These are phyloP conservation scores for Borovskyia barvae DNA, from an alignment of 208 protist genomes.

Conservation along the genomic window DNA sequence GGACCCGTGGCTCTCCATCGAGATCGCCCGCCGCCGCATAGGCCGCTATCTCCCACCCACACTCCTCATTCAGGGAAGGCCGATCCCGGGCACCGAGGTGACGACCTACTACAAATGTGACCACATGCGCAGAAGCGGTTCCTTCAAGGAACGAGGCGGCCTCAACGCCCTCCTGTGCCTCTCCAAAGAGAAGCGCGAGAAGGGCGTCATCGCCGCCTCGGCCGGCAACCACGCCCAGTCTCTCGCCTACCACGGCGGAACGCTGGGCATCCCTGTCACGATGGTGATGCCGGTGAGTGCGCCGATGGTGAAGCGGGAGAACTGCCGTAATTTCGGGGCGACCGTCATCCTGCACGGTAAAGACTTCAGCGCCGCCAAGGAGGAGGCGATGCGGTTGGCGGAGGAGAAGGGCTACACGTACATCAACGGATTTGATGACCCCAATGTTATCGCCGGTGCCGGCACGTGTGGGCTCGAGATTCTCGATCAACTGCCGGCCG, in stretches of 20 bases:
- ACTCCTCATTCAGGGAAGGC: slow-evolving; percentile 32
- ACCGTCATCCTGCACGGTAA: slow-evolving; percentile 68
- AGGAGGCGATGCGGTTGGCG: slow-evolving; percentile 40
- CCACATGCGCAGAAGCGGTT: slow-evolving; percentile 65
- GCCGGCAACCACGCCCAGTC: slow-evolving; percentile 92
- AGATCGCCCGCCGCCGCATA: slow-evolving; percentile 43
- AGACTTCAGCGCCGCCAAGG: slow-evolving; percentile 79
- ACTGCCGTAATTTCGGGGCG: slow-evolving; percentile 68
- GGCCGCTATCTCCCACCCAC: slow-evolving; percentile 40
- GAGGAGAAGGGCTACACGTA: slow-evolving; percentile 48
- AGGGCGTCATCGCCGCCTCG: slow-evolving; percentile 84
- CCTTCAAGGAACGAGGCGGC: slow-evolving; percentile 92
- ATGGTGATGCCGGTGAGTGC: slow-evolving; percentile 90
- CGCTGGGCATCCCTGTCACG: slow-evolving; percentile 81
- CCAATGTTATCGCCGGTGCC: slow-evolving; percentile 78
- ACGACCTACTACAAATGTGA: slow-evolving; percentile 71
- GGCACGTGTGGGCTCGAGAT: slow-evolving; percentile 91
- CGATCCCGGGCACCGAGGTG: slow-evolving; percentile 26
- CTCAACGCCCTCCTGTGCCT: slow-evolving; percentile 84
- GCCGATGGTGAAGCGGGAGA: slow-evolving; percentile 83
- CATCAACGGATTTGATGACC: slow-evolving; percentile 92
- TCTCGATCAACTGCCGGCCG: slow-evolving; percentile 76
- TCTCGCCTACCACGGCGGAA: slow-evolving; percentile 83
- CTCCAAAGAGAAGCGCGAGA: slow-evolving; percentile 41
- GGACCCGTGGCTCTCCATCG: slow-evolving; percentile 44